Conservation (phyloP, 768 basidiomycete genomes). For the Daedaleopsis sinensis region DNA sequence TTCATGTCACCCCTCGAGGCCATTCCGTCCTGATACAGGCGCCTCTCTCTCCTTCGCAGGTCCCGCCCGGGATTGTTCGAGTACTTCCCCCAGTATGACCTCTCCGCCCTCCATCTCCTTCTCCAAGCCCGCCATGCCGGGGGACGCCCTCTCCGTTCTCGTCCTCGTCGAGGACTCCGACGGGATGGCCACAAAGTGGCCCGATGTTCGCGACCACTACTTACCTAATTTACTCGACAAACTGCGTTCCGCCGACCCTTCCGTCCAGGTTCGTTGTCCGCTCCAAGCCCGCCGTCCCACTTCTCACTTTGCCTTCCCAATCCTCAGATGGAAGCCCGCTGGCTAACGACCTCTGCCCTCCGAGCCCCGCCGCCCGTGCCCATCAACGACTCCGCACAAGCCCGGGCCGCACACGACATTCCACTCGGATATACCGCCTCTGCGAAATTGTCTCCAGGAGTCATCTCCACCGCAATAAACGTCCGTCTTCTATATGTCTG, state of each 20-base stretch:
- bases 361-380: slow-evolving; percentile 9
- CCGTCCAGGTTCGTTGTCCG: slow-evolving; percentile 24
- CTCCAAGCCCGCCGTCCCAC: slow-evolving; percentile 4
- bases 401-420: slow-evolving; percentile 22
- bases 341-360: slow-evolving; percentile 28
- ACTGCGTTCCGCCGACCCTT: slow-evolving; percentile 26
- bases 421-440: slow-evolving; percentile 15
- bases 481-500: slow-evolving; percentile 13
- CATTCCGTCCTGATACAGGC: slow-evolving; percentile 21
- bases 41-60: slow-evolving; percentile 19
- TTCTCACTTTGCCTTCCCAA: slow-evolving; percentile 9
- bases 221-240: slow-evolving; percentile 30
- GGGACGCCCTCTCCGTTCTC: slow-evolving; percentile 31
- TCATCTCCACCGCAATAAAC: slow-evolving; percentile 23
- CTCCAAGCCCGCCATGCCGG: slow-evolving; percentile 23
- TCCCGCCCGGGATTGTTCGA: slow-evolving; percentile 19
- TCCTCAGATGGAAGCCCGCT: slow-evolving; percentile 29
- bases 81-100: slow-evolving; percentile 20
- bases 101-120: slow-evolving; percentile 23
- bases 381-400: slow-evolving; percentile 13
- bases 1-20: slow-evolving; percentile 21
- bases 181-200: slow-evolving; percentile 29
- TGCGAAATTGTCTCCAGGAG: slow-evolving; percentile 21
- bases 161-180: slow-evolving; percentile 33
- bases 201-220: slow-evolving; percentile 28